Conservation (phyloP, 1,139 yeast species). For the Spathaspora sp. region DNA sequence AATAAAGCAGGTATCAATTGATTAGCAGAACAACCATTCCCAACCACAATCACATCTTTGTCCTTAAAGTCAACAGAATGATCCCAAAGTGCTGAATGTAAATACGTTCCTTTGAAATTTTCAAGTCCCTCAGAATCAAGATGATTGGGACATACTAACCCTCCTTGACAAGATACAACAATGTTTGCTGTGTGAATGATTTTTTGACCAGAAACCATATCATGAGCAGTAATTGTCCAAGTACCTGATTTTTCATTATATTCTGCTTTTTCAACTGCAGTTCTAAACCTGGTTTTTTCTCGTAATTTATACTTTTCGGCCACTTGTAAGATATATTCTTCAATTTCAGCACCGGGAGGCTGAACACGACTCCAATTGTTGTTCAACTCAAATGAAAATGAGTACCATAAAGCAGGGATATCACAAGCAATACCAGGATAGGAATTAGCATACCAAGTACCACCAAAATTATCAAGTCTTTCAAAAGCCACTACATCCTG, state of each 20-base stretch:
- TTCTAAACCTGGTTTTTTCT: conserved; percentile 29
- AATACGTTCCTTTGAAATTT: conserved; percentile 41
- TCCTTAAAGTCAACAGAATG: conserved; percentile 36
- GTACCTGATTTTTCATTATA: conserved; percentile 31
- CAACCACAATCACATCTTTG: conserved; percentile 37
- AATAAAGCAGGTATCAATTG: conserved; percentile 40
- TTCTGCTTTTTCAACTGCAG: conserved; percentile 26
- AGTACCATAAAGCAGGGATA: conserved; percentile 51
- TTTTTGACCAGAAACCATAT: conserved; percentile 34
- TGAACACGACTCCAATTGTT: conserved; percentile 44
- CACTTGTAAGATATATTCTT: conserved; percentile 42
- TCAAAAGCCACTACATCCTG: conserved; percentile 43
- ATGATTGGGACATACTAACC: conserved; percentile 36
- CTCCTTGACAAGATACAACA: conserved; percentile 37
- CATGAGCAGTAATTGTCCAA: conserved; percentile 39
- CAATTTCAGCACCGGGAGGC: conserved; percentile 51
- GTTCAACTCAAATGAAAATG: conserved; percentile 40
- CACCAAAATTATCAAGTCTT: conserved; percentile 48
- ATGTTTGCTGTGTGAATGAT: conserved; percentile 28
- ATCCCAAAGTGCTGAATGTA: conserved; percentile 53
- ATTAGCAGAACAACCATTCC: conserved; percentile 48
- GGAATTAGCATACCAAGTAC: conserved; percentile 55
- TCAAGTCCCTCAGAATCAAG: conserved; percentile 37
- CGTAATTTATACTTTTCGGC: conserved; percentile 35
- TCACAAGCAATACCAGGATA: conserved; percentile 57